Conservation (phyloP, 164 flowering plant genomes). For the Stephania japonica region DNA sequence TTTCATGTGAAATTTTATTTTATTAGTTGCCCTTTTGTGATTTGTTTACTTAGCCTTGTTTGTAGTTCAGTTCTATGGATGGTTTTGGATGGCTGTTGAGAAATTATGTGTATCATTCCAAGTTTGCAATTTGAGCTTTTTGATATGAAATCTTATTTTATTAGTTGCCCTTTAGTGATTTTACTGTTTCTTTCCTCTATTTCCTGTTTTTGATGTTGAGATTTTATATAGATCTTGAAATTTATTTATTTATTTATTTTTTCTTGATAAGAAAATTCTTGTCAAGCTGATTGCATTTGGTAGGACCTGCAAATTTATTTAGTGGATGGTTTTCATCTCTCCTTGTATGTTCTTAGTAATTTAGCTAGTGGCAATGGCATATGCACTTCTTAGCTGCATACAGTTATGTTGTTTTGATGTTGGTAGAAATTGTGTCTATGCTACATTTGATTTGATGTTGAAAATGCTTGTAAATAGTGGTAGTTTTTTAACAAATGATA, state of each 20-base stretch:
- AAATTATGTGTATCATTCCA: neutral
- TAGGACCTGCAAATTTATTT: neutral
- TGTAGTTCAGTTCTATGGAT: neutral
- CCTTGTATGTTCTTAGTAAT: neutral
- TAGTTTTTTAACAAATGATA: neutral
- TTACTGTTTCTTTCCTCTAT: no score
- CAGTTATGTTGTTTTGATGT: neutral
- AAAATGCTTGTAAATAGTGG: neutral
- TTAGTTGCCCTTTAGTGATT: no score
- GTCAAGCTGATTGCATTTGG: neutral
- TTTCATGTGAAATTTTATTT: neutral
- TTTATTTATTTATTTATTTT: neutral
- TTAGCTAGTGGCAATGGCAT: neutral
- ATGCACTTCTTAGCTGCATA: neutral
- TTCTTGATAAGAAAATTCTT: neutral
- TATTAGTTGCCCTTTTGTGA: neutral
- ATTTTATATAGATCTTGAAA: neutral
- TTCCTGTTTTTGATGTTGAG: no score
- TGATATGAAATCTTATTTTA: no score
- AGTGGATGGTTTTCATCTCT: neutral
- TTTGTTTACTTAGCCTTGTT: neutral
- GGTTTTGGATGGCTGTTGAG: neutral
- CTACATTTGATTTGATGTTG: neutral
- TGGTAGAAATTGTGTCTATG: neutral
- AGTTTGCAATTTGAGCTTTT: neutral